phyloP scores from a whole-genome alignment of 768 basidiomycete genomes.

The Lactifluus pinguis region DNA sequence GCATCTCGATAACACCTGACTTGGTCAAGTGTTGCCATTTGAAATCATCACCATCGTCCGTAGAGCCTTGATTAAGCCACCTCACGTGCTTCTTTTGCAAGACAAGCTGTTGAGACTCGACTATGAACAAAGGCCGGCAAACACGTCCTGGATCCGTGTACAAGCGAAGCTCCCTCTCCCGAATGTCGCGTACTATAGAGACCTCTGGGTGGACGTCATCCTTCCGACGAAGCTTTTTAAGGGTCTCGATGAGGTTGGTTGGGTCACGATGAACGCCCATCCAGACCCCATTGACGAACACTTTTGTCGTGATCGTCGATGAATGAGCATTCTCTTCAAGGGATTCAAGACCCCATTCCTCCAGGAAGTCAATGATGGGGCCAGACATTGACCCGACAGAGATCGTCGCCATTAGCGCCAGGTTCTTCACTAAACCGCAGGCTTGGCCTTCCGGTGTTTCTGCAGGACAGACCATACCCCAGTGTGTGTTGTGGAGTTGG shows the following conservation, averaged over 20 bases:
- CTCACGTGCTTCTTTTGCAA: conserved; percentile 80
- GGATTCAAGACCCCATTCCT: conserved; percentile 96
- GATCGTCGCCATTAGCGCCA: conserved; percentile 95
- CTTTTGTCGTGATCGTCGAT: conserved; percentile 79
- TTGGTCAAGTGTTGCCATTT: conserved; percentile 83
- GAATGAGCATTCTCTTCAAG: conserved; percentile 90
- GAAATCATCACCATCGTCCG: conserved; percentile 43
- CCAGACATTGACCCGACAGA: conserved; percentile 95
- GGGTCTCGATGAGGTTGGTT: conserved; percentile 82
- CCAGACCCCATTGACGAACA: conserved; percentile 99
- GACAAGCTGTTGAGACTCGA: conserved; percentile 79
- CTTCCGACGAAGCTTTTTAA: conserved; percentile 86
- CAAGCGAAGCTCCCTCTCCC: conserved; percentile 87
- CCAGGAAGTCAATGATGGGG: conserved; percentile 95
- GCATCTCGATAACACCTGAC: conserved; percentile 81
- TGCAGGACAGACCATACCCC: conserved; percentile 99
- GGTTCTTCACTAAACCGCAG: conserved; percentile 97
- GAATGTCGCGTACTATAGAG: conserved; percentile 94
- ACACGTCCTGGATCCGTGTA: conserved; percentile 97
- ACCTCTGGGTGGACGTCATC: conserved; percentile 96
- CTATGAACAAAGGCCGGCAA: conserved; percentile 94
- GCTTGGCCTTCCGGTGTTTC: conserved; percentile 99
- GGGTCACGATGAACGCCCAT: conserved; percentile 98
- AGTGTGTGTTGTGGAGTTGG: conserved; percentile 97
- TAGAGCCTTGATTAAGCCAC: conserved; percentile 47